Percentiles rank a stretch among this genome's conserved stretches.
Conservation (phyloP, 257 asterid genomes). For the Eustoma russellianum region DNA sequence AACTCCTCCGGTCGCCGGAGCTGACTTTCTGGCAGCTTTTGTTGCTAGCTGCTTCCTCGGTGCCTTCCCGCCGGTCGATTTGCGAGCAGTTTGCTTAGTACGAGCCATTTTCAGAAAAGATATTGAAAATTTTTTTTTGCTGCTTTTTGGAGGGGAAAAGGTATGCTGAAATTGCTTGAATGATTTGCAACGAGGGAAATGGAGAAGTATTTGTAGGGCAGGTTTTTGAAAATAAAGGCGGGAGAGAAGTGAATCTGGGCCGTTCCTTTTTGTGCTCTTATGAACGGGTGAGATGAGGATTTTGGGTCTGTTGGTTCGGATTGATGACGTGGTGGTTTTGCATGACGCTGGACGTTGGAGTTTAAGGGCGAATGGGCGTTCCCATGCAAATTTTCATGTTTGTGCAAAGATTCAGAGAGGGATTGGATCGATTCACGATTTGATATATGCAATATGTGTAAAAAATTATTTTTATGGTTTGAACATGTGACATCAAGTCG, state of each 20-base stretch:
- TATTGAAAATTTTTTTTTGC: neutral
- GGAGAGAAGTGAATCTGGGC: neutral
- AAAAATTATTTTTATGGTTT: no score
- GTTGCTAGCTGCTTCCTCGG: slow-evolving; percentile 34
- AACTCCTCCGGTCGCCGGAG: slow-evolving; percentile 31
- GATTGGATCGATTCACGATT: slow-evolving; percentile 4
- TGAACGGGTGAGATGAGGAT: neutral
- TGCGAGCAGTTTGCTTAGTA: slow-evolving; percentile 32
- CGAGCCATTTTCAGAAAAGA: slow-evolving; percentile 17
- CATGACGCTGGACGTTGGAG: neutral
- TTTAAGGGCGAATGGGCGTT: no score
- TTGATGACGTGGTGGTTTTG: slow-evolving; percentile 18
- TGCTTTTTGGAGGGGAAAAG: neutral
- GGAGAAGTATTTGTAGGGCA: slow-evolving; percentile 2
- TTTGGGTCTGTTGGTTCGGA: slow-evolving; percentile 1
- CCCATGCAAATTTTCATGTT: no score
- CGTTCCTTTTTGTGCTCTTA: no score
- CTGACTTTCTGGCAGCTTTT: slow-evolving; percentile 31
- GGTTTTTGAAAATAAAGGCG: slow-evolving; percentile 7
- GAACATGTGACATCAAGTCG: no score
- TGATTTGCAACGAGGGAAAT: neutral
- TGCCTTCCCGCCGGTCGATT: slow-evolving; percentile 36
- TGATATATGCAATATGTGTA: no score
- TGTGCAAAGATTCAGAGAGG: no score
- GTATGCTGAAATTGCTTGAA: no score